phyloP scores from a whole-genome alignment of 352 stramenopile species.

The Hyaloperonospora arabidopsidis region DNA sequence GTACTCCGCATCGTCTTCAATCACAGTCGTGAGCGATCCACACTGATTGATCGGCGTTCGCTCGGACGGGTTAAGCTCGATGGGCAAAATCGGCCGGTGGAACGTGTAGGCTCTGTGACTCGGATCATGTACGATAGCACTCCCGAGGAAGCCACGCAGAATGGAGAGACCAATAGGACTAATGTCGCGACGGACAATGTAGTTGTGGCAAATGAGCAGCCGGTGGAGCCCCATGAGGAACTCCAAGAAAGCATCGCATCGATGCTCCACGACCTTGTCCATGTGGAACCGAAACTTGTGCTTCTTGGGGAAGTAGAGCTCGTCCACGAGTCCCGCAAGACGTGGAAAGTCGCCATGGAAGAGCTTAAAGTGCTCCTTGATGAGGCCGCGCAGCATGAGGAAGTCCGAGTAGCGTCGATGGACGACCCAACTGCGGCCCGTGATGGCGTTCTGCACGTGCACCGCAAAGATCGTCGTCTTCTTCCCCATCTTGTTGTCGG shows the following conservation, averaged over 20 bases:
- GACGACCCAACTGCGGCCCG: slow-evolving; percentile 61
- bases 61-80: slow-evolving; percentile 34
- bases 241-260: slow-evolving; percentile 55
- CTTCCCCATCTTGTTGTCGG: slow-evolving; percentile 27
- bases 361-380: slow-evolving; percentile 46
- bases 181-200: slow-evolving; percentile 47
- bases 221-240: slow-evolving; percentile 55
- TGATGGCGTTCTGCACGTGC: slow-evolving; percentile 67
- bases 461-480: slow-evolving; percentile 53
- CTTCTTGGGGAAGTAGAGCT: slow-evolving; percentile 68
- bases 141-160: slow-evolving; percentile 60
- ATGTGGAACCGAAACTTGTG: slow-evolving; percentile 51
- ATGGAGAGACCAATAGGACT: slow-evolving; percentile 56
- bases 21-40: slow-evolving; percentile 46
- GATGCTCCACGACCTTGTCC: slow-evolving; percentile 50
- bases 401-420: slow-evolving; percentile 65
- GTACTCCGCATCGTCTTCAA: slow-evolving; percentile 49
- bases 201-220: slow-evolving; percentile 56
- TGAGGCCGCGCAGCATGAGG: slow-evolving; percentile 41
- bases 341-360: slow-evolving; percentile 48
- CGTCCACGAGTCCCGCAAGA: slow-evolving; percentile 31
- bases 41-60: slow-evolving; percentile 54
- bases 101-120: slow-evolving; percentile 52
- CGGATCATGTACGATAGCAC: slow-evolving; percentile 42
- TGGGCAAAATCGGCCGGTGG: slow-evolving; percentile 44